Evolutionary conservation across 345 rosid species (phyloP).

Genomic region (Limnanthes douglasii): DNA sequence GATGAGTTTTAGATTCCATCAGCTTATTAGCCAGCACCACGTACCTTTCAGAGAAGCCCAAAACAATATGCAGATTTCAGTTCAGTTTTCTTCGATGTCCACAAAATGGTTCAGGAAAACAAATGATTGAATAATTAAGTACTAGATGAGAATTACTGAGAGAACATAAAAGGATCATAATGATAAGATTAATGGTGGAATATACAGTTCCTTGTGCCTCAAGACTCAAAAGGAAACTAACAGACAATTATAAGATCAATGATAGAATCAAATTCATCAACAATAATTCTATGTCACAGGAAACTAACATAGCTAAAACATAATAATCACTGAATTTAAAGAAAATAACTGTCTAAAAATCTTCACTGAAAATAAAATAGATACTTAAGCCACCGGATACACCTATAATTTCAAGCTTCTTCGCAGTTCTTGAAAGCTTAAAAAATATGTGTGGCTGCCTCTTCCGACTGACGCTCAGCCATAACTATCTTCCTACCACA

Average conservation of each 20-base stretch:
- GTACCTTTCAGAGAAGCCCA: conserved; percentile 34
- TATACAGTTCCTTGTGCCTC: too few relatives aligned
- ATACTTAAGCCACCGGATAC: conserved; percentile 95
- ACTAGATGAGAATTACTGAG: not conserved
- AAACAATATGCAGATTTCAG: too few relatives aligned
- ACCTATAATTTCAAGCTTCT: conserved; percentile 99
- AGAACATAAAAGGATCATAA: not conserved
- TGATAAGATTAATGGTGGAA: too few relatives aligned
- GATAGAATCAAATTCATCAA: too few relatives aligned
- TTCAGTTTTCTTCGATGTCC: too few relatives aligned
- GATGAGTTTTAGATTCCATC: conserved; percentile 99
- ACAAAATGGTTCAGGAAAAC: too few relatives aligned
- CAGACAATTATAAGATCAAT: too few relatives aligned
- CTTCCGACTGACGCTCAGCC: conserved; percentile 99
- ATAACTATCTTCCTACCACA: conserved; percentile 99
- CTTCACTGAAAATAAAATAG: not conserved
- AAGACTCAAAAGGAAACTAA: too few relatives aligned
- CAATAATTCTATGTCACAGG: too few relatives aligned
- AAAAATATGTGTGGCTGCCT: conserved; percentile 97
- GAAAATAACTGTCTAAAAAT: too few relatives aligned
- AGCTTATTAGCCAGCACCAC: conserved; percentile 98
- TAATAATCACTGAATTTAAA: too few relatives aligned
- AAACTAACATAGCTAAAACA: not conserved
- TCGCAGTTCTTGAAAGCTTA: conserved; percentile 99
- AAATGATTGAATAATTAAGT: not conserved